Conservation (phyloP, 2,329 filamentous ascomycete species). For the Curvularia hawaiiensis region DNA sequence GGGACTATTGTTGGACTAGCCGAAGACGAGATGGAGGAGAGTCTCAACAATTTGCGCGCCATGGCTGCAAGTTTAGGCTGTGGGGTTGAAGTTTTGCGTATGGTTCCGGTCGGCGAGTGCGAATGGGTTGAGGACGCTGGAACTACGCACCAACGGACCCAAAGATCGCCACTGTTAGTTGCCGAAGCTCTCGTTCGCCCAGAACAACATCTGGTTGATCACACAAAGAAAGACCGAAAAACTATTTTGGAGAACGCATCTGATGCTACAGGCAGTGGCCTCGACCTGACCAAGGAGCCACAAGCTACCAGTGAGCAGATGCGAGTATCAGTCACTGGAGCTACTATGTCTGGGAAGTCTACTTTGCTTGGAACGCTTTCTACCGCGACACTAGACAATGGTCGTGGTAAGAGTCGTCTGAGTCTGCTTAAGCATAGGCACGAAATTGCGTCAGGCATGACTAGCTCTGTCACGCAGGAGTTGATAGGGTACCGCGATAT, state of each 20-base stretch:
- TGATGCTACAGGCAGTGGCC: not conserved
- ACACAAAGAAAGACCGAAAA: constrained; percentile 19
- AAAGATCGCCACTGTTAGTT: constrained; percentile 71
- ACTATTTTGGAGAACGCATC: not conserved
- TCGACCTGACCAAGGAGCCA: constrained; percentile 9
- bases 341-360: constrained; percentile 91
- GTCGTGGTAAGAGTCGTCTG: constrained; percentile 84
- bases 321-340: constrained; percentile 83
- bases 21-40: constrained; percentile 91
- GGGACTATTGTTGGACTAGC: constrained; percentile 87
- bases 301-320: constrained; percentile 64
- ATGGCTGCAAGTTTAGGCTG: constrained; percentile 96
- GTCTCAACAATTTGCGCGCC: constrained; percentile 77
- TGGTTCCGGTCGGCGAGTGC: constrained; percentile 83
- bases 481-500: constrained; percentile 75
- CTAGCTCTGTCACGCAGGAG: constrained; percentile 93
- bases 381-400: constrained; percentile 88
- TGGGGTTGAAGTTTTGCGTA: constrained; percentile 77
- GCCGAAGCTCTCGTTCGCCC: constrained; percentile 90
- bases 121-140: constrained; percentile 67
- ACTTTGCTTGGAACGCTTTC: constrained; percentile 87
- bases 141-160: constrained; percentile 22
- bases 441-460: constrained; percentile 88
- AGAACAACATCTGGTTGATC: constrained; percentile 36
- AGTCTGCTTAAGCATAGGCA: constrained; percentile 91